Evolutionary conservation across 169 alveolate species (phyloP), one percentile per base, ranked within the genome.

Genomic region (Plasmodium gaboni): DNA sequence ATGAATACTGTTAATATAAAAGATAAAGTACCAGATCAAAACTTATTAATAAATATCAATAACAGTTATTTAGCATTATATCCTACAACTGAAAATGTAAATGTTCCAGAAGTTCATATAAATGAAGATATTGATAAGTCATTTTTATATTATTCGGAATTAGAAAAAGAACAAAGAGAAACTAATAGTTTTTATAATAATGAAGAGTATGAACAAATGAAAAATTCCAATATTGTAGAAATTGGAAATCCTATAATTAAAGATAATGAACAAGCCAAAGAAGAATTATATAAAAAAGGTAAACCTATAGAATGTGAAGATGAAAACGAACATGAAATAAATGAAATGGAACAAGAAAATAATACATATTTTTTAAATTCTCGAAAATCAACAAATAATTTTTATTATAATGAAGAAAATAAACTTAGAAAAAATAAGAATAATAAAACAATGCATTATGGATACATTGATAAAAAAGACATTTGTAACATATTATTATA

Each of bases 391-490:
- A 73, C 42, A 64, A 67, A 60, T 42, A 51, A 17, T 24, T 60
- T 44, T 8, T 63, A 38, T 32, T 12, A 46, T 46, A 64, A 74
- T 15, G 17, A 59, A 68, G 32, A 13, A 48, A 76, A 78, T 17
- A 12, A 13, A 42, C 24, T 4, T 28, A 78, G 53, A 44, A 67
- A 78, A 44, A 51, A 46, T 64, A 26, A 69, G 44, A 59, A 22
- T 19, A 57, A 24, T 22, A 78, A 78, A 63, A 48, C 12, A n/a
- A 4, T 78, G 28, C 63, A 59, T 59, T 38, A 5, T 38, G 89
- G 78, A 44, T 50, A 67, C 46, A 48, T 78, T 78, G 78, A 65
- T 70, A 78, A 78, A 78, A 78, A 78, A 61, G 89, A 78, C 53
- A 64, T 69, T 17, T 48, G 89, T 57, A 78, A 78, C 26, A 15